These are phyloP conservation scores for Saccharomycopsis crataegensis DNA, from an alignment of 1,139 yeast genomes.

Conservation along the genomic window DNA sequence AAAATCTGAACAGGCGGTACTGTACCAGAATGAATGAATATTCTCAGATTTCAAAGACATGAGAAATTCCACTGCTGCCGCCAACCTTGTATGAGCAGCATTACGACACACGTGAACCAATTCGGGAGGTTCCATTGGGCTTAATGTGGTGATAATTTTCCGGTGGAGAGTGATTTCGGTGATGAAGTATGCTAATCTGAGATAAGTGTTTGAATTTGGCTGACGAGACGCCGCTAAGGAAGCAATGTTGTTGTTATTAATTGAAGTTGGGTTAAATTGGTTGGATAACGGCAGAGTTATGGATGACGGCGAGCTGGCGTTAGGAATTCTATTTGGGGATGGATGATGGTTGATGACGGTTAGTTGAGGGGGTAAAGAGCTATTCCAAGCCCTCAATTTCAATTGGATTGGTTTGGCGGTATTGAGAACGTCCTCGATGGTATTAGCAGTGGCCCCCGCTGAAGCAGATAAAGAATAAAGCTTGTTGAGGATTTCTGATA, in stretches of 20 bases:
- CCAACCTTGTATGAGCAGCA: constrained; percentile 74
- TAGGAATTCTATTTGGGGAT: neutral
- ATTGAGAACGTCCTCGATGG: constrained; percentile 59
- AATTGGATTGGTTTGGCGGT: constrained; percentile 83
- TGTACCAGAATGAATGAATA: constrained; percentile 82
- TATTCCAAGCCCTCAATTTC: constrained; percentile 76
- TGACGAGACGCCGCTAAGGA: constrained; percentile 18
- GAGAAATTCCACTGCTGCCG: constrained; percentile 78
- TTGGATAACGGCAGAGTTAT: neutral
- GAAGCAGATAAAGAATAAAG: constrained; percentile 56
- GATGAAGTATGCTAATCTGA: constrained; percentile 80
- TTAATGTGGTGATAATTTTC: constrained; percentile 58
- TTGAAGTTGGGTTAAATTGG: constrained; percentile 10
- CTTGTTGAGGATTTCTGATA: constrained; percentile 63
- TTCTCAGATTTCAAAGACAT: constrained; percentile 72
- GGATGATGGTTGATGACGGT: too few species aligned
- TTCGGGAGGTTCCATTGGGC: constrained; percentile 47
- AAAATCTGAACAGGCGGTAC: constrained; percentile 68
- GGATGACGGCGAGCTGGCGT: neutral
- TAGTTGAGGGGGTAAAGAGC: constrained; percentile 46
- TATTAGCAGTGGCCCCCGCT: constrained; percentile 45
- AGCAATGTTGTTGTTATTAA: neutral
- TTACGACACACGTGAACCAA: constrained; percentile 67
- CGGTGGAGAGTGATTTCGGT: constrained; percentile 81
- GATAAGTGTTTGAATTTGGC: constrained; percentile 54